A percentile compares a stretch with the other conserved stretches of the same genome.
Evolutionary conservation across 768 basidiomycete genomes (phyloP).

Genomic region (Trametes villosa): DNA sequence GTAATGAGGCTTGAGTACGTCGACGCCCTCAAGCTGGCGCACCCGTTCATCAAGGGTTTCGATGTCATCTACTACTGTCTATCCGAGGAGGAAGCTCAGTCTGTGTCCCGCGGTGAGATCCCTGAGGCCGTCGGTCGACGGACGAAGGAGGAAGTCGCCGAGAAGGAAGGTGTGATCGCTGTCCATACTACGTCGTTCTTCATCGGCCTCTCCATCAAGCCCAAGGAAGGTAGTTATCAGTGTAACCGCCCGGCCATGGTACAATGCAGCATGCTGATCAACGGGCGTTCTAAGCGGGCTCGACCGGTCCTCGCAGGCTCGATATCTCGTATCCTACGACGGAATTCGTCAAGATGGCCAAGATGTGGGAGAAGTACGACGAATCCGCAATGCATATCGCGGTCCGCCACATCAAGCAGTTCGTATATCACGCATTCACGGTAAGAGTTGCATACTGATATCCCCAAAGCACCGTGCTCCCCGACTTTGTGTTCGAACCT

Average conservation of each 20-base stretch:
- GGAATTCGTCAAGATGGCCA: conserved; percentile 92
- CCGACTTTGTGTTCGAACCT: conserved; percentile 80
- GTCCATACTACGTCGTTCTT: conserved; percentile 94
- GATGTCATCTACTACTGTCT: conserved; percentile 85
- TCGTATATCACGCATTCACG: conserved; percentile 32
- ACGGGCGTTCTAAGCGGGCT: too few relatives aligned
- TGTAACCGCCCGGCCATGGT: background rate
- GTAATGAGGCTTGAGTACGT: conserved; percentile 98
- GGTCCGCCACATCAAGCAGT: conserved; percentile 91
- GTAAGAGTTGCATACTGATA: conserved; percentile 1
- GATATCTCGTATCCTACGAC: conserved; percentile 97
- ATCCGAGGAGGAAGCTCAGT: conserved; percentile 85
- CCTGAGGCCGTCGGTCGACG: conserved; percentile 71
- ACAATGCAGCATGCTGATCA: background rate
- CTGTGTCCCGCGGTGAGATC: conserved; percentile 86
- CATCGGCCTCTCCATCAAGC: conserved; percentile 93
- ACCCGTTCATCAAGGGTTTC: conserved; percentile 95
- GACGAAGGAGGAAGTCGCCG: conserved; percentile 77
- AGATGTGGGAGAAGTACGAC: conserved; percentile 94
- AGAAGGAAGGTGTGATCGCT: conserved; percentile 73
- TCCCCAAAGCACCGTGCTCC: conserved; percentile 63
- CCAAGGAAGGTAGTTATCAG: conserved; percentile 76
- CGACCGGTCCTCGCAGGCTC: conserved; percentile 77
- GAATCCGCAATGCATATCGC: conserved; percentile 91
- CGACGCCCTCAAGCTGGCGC: conserved; percentile 88